Conservation (phyloP, 352 stramenopile genomes). For the Elongisporangium prolatum region DNA sequence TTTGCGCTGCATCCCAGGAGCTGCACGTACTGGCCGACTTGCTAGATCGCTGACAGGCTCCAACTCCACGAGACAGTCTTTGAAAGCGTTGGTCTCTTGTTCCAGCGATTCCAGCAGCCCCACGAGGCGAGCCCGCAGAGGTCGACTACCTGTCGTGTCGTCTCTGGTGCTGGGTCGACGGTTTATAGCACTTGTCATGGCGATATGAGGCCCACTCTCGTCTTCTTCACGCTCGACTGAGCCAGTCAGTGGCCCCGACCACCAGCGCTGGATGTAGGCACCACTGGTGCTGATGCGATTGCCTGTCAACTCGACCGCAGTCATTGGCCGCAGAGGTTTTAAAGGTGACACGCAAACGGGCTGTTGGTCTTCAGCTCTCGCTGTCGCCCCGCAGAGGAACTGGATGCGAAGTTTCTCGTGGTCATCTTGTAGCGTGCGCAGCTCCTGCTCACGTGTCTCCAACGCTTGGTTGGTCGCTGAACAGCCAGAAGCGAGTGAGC, state of each 20-base stretch:
- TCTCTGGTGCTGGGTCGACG: slow-evolving; percentile 8
- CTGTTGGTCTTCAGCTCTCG: neutral
- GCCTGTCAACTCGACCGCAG: slow-evolving; percentile 21
- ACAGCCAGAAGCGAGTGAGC: slow-evolving; percentile 1
- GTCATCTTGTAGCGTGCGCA: slow-evolving; percentile 9
- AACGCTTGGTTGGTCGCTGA: slow-evolving; percentile 10
- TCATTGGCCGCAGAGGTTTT: slow-evolving; percentile 14
- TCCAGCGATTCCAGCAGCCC: slow-evolving; percentile 63
- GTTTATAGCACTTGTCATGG: slow-evolving; percentile 1
- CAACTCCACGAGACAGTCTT: slow-evolving; percentile 14
- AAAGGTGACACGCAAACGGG: slow-evolving; percentile 8
- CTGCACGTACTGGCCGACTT: neutral
- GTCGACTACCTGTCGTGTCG: slow-evolving; percentile 18
- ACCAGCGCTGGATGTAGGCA: slow-evolving; percentile 55
- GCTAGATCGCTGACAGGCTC: neutral
- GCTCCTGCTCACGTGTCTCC: slow-evolving; percentile 11
- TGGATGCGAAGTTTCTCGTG: neutral
- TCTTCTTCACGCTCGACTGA: neutral
- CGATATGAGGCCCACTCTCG: neutral
- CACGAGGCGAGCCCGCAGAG: slow-evolving; percentile 55
- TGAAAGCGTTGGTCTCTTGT: slow-evolving; percentile 56
- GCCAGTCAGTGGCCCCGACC: slow-evolving; percentile 21
- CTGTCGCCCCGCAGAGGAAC: neutral
- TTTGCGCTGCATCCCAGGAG: slow-evolving; percentile 1
- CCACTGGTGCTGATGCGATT: slow-evolving; percentile 9